These are phyloP conservation scores for Sclerotinia spermophila DNA, from an alignment of 2,329 filamentous ascomycete genomes.

Conservation along the genomic window DNA sequence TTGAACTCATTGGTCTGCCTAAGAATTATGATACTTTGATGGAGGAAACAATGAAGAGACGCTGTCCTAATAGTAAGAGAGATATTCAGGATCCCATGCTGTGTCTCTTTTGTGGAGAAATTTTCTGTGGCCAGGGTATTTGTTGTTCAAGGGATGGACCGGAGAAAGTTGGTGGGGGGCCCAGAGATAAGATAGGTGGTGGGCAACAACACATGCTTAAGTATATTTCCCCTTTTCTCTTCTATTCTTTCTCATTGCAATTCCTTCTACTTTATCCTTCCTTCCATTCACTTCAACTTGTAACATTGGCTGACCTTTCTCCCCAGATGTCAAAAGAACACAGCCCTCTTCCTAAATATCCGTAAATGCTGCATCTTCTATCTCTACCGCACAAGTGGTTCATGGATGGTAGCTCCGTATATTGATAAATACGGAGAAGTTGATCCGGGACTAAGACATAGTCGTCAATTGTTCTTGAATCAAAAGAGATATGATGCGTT, in stretches of 20 bases:
- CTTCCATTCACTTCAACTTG: not conserved
- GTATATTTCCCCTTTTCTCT: constrained; percentile 37
- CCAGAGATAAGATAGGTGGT: constrained; percentile 61
- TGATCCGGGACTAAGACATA: constrained; percentile 82
- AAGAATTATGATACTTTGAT: constrained; percentile 90
- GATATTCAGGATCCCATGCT: constrained; percentile 87
- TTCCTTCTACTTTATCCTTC: not conserved
- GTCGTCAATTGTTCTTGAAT: constrained; percentile 86
- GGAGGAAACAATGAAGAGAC: constrained; percentile 79
- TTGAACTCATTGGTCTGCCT: constrained; percentile 87
- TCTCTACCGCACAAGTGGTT: constrained; percentile 75
- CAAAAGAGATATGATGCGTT: constrained; percentile 91
- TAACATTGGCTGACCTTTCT: constrained; percentile 27
- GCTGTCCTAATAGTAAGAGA: constrained; percentile 85
- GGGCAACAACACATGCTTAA: constrained; percentile 82
- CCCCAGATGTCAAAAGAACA: constrained; percentile 77
- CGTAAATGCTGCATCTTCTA: constrained; percentile 93
- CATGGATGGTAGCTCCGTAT: constrained; percentile 84
- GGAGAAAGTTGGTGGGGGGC: constrained; percentile 37
- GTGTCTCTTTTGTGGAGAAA: constrained; percentile 93
- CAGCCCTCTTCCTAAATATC: constrained; percentile 95
- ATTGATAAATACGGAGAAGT: constrained; percentile 95
- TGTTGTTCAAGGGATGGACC: constrained; percentile 70
- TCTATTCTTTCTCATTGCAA: too few relatives aligned
- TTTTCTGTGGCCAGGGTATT: constrained; percentile 90